Evolutionary conservation across 345 rosid genomes (phyloP).

Genomic region (Populus simonii): DNA sequence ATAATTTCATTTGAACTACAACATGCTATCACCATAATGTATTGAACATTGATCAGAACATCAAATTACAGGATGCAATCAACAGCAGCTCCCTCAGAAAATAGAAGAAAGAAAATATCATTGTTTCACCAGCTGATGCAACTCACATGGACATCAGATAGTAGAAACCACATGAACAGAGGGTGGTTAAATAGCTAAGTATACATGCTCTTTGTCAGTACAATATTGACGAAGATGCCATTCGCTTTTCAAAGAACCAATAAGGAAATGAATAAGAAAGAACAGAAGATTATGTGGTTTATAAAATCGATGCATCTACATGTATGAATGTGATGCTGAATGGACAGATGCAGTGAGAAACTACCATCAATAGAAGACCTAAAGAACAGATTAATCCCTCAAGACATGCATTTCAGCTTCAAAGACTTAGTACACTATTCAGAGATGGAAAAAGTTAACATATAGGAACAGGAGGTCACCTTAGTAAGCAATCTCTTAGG

Average conservation of each 20-base stretch:
- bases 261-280: not conserved
- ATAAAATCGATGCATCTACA: not conserved
- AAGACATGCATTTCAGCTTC: not conserved
- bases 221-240: too few relatives aligned
- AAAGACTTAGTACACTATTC: not conserved
- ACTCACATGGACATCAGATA: not conserved
- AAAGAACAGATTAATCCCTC: not conserved
- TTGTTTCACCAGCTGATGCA: not conserved
- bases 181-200: not conserved
- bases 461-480: slow-evolving; percentile 34
- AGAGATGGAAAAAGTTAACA: slow-evolving; percentile 9
- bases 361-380: not conserved
- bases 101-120: not conserved
- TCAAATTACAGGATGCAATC: not conserved
- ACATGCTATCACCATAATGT: not conserved
- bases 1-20: not conserved
- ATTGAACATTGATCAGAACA: not conserved
- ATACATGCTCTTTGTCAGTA: too few relatives aligned
- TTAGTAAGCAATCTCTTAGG: slow-evolving; percentile 83
- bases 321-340: not conserved
- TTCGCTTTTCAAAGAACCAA: not conserved
- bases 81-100: not conserved
- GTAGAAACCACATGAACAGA: not conserved
- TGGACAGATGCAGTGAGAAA: not conserved
- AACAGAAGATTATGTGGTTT: not conserved